phyloP scores from a whole-genome alignment of 106 monocot genomes.

The Posidonia australis region DNA sequence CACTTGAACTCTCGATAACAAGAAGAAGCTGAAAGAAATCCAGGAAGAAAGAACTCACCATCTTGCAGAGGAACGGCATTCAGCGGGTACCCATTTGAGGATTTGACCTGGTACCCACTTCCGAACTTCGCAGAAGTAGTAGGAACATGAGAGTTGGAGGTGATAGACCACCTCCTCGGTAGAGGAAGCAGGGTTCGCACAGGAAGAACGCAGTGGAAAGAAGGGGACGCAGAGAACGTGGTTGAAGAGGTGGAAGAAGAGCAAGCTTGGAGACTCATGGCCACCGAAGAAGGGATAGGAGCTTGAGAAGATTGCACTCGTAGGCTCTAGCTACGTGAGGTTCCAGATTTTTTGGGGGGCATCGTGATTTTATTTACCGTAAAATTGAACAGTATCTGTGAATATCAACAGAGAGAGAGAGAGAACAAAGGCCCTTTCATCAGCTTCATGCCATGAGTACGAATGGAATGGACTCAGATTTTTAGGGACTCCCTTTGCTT shows the following conservation, averaged over 20 bases:
- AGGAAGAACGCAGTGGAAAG: neutral
- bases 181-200: neutral
- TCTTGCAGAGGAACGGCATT: slow-evolving; percentile 23
- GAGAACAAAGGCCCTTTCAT: too few species aligned
- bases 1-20: neutral
- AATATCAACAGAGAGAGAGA: too few species aligned
- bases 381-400: too few species aligned
- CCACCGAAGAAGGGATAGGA: neutral
- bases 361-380: neutral
- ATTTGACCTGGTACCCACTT: slow-evolving; percentile 17
- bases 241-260: neutral
- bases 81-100: slow-evolving; percentile 32
- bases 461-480: too few species aligned
- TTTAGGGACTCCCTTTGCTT: too few species aligned
- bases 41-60: slow-evolving; percentile 14
- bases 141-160: neutral
- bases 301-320: neutral
- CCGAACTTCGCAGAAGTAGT: neutral
- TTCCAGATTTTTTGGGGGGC: neutral
- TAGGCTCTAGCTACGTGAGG: neutral
- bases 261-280: neutral
- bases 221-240: neutral
- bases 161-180: neutral
- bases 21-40: neutral
- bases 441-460: too few species aligned